Conservation (phyloP, 441 rosid species). For the Omphalea diandra region DNA sequence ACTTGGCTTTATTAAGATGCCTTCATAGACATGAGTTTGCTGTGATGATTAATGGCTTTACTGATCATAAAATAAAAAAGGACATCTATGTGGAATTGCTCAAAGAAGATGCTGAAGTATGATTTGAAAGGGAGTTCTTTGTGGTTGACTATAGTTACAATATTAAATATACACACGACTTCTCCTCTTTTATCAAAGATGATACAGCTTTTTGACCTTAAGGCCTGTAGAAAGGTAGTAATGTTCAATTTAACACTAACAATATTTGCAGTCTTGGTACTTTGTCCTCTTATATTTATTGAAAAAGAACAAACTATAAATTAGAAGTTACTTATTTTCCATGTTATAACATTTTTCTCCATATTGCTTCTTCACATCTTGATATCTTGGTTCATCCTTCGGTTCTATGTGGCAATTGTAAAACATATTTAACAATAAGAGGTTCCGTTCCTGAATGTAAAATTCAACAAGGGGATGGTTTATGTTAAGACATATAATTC, state of each 20-base stretch:
- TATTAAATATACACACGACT: not conserved
- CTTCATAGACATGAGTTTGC: not conserved
- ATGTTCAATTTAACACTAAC: not conserved
- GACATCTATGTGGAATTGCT: not conserved
- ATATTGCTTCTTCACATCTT: not conserved
- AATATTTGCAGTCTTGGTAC: not conserved
- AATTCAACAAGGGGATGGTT: not conserved
- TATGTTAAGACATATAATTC: not conserved
- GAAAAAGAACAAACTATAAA: not conserved
- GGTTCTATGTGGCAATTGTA: not conserved
- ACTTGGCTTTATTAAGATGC: not conserved
- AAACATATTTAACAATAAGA: not conserved
- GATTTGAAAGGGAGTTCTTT: not conserved
- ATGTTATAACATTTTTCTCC: not conserved
- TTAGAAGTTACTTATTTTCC: not conserved
- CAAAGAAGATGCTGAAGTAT: conserved; percentile 1
- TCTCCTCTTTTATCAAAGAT: not conserved
- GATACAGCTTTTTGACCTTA: conserved; percentile 2
- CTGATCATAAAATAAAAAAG: not conserved
- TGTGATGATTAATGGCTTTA: not conserved
- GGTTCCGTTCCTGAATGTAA: not conserved
- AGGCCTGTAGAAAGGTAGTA: not conserved
- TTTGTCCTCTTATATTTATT: not conserved
- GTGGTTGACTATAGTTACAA: not conserved
- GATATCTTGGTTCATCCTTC: not conserved